Conservation (phyloP, 768 basidiomycete species). For the Macrolepiota fuliginosa region DNA sequence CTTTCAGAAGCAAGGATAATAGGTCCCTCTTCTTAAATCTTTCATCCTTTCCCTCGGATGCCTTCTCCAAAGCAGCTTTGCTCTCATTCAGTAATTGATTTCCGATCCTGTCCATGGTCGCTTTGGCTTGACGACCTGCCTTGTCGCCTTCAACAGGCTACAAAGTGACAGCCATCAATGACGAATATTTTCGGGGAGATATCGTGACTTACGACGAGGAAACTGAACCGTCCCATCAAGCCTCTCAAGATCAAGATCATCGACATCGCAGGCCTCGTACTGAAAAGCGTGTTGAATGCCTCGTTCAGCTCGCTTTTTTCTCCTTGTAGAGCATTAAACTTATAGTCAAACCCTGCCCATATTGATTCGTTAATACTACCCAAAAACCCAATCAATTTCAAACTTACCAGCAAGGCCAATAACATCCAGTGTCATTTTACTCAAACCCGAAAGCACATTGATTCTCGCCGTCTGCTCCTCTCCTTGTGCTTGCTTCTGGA, state of each 20-base stretch:
- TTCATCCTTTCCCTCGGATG: slow-evolving; percentile 20
- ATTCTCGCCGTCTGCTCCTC: slow-evolving; percentile 31
- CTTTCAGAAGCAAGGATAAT: slow-evolving; percentile 56
- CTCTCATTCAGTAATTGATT: slow-evolving; percentile 47
- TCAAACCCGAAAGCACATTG: slow-evolving; percentile 65
- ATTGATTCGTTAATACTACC: neutral
- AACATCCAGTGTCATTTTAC: slow-evolving; percentile 69
- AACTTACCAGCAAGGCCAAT: slow-evolving; percentile 59
- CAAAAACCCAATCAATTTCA: slow-evolving; percentile 22
- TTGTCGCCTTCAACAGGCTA: slow-evolving; percentile 32
- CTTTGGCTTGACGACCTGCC: slow-evolving; percentile 27
- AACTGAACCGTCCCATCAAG: slow-evolving; percentile 30
- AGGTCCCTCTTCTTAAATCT: slow-evolving; percentile 47
- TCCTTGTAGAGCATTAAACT: slow-evolving; percentile 29
- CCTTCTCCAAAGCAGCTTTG: slow-evolving; percentile 33
- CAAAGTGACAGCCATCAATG: neutral
- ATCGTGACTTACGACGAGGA: neutral
- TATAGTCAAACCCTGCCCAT: slow-evolving; percentile 30
- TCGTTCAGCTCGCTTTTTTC: slow-evolving; percentile 47
- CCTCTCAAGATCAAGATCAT: slow-evolving; percentile 29
- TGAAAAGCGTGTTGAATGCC: slow-evolving; percentile 52
- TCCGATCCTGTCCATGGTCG: slow-evolving; percentile 50
- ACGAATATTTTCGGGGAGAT: neutral
- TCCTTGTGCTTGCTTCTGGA: slow-evolving; percentile 17
- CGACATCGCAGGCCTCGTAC: slow-evolving; percentile 34